A percentile compares a stretch with the other conserved stretches of the same genome.
Evolutionary conservation across 768 basidiomycete genomes (phyloP).

Genomic region (Pleurotus sapidus): DNA sequence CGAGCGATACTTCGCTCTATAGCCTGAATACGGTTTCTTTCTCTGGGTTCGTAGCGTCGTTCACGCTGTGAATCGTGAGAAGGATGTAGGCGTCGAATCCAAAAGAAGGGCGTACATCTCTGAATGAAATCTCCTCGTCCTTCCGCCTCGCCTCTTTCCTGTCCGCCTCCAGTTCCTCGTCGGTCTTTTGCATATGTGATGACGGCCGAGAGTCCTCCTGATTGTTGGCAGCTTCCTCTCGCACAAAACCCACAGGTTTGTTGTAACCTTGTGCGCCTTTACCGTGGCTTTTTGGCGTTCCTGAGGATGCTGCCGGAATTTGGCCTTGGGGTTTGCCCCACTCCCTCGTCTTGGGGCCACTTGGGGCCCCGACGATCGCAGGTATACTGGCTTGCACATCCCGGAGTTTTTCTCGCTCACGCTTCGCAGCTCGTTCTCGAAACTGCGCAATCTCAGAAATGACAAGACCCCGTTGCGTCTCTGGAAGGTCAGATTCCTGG

Average conservation of each 20-base stretch:
- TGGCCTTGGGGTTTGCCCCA: constrained; percentile 70
- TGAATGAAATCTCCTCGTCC: constrained; percentile 82
- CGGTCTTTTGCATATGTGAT: constrained; percentile 57
- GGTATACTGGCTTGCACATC: constrained; percentile 67
- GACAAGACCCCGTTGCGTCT: constrained; percentile 88
- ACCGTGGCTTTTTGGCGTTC: constrained; percentile 47
- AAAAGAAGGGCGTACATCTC: constrained; percentile 61
- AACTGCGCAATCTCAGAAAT: constrained; percentile 97
- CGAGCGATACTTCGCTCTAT: constrained; percentile 76
- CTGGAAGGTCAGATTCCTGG: constrained; percentile 94
- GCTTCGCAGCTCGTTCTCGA: constrained; percentile 88
- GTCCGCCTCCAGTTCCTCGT: constrained; percentile 86
- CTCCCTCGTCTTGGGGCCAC: constrained; percentile 74
- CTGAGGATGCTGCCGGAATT: constrained; percentile 24
- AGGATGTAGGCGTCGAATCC: background rate
- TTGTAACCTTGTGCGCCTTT: constrained; percentile 74
- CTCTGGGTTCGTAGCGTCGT: constrained; percentile 88
- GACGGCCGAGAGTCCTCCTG: constrained; percentile 33
- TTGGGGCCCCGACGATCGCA: constrained; percentile 46
- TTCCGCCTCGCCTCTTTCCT: constrained; percentile 70
- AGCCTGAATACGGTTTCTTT: constrained; percentile 74
- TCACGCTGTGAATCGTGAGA: constrained; percentile 64
- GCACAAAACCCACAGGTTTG: constrained; percentile 84
- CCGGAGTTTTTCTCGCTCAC: constrained; percentile 84
- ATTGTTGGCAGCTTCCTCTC: constrained; percentile 38